Evolutionary conservation across 2,329 filamentous ascomycete genomes (phyloP).

Genomic region (Fusarium setosum): DNA sequence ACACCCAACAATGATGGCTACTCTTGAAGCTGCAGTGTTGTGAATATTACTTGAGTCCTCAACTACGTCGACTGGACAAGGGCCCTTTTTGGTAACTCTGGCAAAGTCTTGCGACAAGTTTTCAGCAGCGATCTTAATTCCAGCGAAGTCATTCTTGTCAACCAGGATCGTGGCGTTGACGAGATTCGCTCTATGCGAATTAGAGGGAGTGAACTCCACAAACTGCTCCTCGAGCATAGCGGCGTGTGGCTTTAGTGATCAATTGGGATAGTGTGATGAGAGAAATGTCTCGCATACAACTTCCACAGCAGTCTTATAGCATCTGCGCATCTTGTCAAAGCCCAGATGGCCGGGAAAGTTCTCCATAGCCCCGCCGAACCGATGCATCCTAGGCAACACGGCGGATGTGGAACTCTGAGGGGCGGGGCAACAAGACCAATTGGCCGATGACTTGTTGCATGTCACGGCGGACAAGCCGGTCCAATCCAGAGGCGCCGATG

Average conservation of each 20-base stretch:
- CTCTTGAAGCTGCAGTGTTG: background rate
- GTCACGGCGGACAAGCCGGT: background rate
- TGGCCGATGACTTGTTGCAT: background rate
- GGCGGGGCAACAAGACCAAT: no score
- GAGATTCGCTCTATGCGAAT: conserved; percentile 4
- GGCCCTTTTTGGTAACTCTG: conserved; percentile 3
- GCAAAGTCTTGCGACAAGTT: conserved; percentile 26
- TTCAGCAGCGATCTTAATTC: conserved; percentile 18
- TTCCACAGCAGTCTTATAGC: background rate
- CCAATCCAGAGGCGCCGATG: background rate
- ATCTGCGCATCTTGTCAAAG: background rate
- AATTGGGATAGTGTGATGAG: background rate
- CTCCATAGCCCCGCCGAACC: background rate
- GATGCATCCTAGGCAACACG: background rate
- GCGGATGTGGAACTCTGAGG: no score
- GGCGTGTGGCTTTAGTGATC: background rate
- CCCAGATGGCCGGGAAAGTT: background rate
- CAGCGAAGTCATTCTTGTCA: conserved; percentile 17
- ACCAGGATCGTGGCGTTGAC: conserved; percentile 20
- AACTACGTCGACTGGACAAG: background rate
- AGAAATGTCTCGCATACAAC: background rate
- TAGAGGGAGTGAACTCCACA: background rate
- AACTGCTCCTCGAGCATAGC: conserved; percentile 27
- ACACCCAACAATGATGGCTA: conserved; percentile 9
- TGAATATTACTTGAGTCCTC: background rate